phyloP scores from a whole-genome alignment of 2,329 filamentous ascomycete species.

The Nemania sp. region DNA sequence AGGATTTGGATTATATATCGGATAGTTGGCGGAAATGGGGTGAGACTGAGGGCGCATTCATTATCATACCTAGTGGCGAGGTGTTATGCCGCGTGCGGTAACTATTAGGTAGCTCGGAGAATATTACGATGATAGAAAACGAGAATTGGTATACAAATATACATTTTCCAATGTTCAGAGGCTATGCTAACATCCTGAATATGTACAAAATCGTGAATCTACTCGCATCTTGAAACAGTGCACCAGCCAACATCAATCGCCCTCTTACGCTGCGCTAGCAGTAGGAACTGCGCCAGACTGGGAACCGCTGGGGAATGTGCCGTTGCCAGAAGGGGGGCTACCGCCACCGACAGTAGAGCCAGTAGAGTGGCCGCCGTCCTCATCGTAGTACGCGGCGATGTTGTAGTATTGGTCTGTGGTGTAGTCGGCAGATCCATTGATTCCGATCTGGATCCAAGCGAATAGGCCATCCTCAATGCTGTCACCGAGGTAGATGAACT shows the following conservation, averaged over 20 bases:
- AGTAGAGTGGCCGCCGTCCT: conserved; percentile 48
- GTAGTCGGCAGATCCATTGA: conserved; percentile 56
- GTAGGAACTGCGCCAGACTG: conserved; percentile 27
- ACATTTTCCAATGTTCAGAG: not conserved
- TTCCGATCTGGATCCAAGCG: conserved; percentile 62
- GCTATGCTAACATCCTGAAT: not conserved
- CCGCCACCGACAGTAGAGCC: conserved; percentile 30
- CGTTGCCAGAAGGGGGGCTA: conserved; percentile 39
- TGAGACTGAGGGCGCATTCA: conserved; percentile 31
- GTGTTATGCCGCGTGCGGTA: conserved; percentile 33
- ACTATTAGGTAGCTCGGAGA: too few relatives aligned
- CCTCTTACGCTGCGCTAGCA: conserved; percentile 17
- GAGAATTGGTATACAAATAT: too few relatives aligned
- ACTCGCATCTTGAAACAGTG: not conserved
- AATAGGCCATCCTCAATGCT: conserved; percentile 59
- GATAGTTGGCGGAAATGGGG: conserved; percentile 35
- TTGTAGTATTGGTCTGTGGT: conserved; percentile 46
- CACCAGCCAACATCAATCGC: not conserved
- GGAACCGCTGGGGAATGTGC: conserved; percentile 40
- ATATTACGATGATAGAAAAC: too few relatives aligned
- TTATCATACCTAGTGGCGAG: conserved; percentile 37
- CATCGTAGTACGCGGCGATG: conserved; percentile 45
- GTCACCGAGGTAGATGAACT: conserved; percentile 65
- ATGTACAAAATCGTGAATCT: not conserved
- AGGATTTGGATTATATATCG: conserved; percentile 32